A percentile compares a stretch with the other conserved stretches of the same genome.
Evolutionary conservation across 352 stramenopile species (phyloP).

Genomic region (Lagenidium giganteum): DNA sequence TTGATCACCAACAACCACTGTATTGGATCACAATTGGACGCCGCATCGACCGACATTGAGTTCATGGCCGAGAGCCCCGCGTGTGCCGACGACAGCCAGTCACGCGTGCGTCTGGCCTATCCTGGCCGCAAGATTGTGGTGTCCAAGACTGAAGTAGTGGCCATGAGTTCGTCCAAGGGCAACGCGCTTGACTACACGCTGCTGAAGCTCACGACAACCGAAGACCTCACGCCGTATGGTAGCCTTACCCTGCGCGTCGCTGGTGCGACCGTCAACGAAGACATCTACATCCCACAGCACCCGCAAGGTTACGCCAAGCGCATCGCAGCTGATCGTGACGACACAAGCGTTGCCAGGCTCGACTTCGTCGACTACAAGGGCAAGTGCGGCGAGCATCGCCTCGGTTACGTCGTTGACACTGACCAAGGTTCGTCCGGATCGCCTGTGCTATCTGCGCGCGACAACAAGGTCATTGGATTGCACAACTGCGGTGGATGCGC

Average conservation of each 20-base stretch:
- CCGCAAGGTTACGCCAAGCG: conserved; percentile 27
- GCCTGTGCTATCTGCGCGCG: conserved; percentile 26
- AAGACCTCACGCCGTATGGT: conserved; percentile 23
- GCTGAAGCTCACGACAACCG: conserved; percentile 24
- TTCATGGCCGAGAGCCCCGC: conserved; percentile 27
- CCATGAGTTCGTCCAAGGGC: too few species aligned
- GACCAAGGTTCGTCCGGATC: conserved; percentile 33
- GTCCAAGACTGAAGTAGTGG: conserved; percentile 20
- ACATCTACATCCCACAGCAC: conserved; percentile 50
- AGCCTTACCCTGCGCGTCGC: conserved; percentile 25
- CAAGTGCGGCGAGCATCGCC: conserved; percentile 23
- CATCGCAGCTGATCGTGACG: conserved; percentile 22
- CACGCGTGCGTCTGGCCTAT: too few species aligned
- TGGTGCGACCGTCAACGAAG: conserved; percentile 20
- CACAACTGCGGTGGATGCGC: conserved; percentile 37
- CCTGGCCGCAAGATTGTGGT: conserved; percentile 21
- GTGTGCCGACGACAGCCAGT: conserved; percentile 26
- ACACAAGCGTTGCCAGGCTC: conserved; percentile 15
- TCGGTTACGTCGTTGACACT: conserved; percentile 41
- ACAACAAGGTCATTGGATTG: conserved; percentile 41
- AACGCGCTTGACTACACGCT: conserved; percentile 32
- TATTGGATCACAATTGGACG: conserved; percentile 18
- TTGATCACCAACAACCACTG: conserved; percentile 46
- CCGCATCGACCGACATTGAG: conserved; percentile 23
- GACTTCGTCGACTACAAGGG: conserved; percentile 15